Evolutionary conservation across 169 alveolate species (phyloP), one percentile per base, ranked within the genome.

Genomic region (Eimeria sp.): DNA sequence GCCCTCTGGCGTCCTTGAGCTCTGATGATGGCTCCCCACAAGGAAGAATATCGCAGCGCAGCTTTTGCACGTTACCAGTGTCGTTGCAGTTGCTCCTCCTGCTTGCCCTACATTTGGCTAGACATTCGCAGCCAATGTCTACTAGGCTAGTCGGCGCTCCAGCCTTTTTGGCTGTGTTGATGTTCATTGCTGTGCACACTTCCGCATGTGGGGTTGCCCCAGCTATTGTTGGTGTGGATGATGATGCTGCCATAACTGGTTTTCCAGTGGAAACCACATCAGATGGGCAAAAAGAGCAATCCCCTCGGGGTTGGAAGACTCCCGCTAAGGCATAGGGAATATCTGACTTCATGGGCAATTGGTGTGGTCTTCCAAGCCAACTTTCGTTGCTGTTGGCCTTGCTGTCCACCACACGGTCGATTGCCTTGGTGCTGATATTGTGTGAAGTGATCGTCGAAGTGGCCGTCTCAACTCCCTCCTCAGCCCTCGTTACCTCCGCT

Each of bases 181-280:
- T 13, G 30, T 25, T 25, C 43, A 43, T 83, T 84, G 70, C 2
- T 57, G 25, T 58, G 11, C 92, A 14, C 47, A 20, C 92, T 84
- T 27, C 75, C 58, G 25, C 61, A 30, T 40, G 57, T 18, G 92
- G 6, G 40, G 49, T 51, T 58, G 65, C 61, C 54, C 49, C 65
- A 30, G 93, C 67, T 63, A 45, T 58, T 87, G 83, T 18, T 11
- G 65, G 43, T 87, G 61, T n/a, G 58, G 92, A 34, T 58, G 51
- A 25, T 20, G 82, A 7, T 63, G 78, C 51, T 57, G 72, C 76
- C 58, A 49, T 49, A 6, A 47, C 57, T 7, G 91, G 43, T 13
- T 30, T 18, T 57, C 57, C 51, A 27, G 54, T 9, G 34, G 75
- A 40, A 49, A 57, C 91, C 43, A 20, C 65, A 87, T 27, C 93